These are phyloP conservation scores for Phaffomyces opuntiae DNA, from an alignment of 805 yeast genomes.

Conservation along the genomic window DNA sequence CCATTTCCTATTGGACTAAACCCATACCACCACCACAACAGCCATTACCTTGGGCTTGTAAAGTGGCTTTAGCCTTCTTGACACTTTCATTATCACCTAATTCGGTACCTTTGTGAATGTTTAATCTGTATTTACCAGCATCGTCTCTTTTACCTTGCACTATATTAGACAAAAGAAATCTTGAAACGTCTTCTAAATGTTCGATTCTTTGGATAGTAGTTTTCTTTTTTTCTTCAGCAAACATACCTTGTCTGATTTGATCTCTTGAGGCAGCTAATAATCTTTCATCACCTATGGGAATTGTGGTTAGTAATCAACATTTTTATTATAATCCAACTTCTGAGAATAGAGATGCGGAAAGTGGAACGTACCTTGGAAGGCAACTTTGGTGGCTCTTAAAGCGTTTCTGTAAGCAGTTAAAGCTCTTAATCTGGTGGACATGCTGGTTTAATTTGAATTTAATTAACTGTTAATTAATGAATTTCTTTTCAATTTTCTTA, in stretches of 20 bases:
- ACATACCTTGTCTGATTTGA: slow-evolving; percentile 50
- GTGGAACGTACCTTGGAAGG: slow-evolving; percentile 35
- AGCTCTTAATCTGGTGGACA: too few relatives aligned
- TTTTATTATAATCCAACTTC: too few relatives aligned
- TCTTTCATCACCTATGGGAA: slow-evolving; percentile 25
- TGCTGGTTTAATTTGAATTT: too few relatives aligned
- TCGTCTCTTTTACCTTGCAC: slow-evolving; percentile 68
- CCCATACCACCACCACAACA: slow-evolving; percentile 46
- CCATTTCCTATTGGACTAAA: slow-evolving; percentile 6
- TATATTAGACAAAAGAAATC: slow-evolving; percentile 63
- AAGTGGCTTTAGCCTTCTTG: slow-evolving; percentile 40
- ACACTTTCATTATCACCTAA: slow-evolving; percentile 85
- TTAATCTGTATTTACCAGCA: slow-evolving; percentile 44
- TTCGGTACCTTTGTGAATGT: slow-evolving; percentile 77
- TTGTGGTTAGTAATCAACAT: slow-evolving; percentile 12
- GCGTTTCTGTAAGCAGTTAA: slow-evolving; percentile 55
- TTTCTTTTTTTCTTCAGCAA: slow-evolving; percentile 41
- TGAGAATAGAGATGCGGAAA: too few relatives aligned
- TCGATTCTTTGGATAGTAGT: slow-evolving; percentile 43
- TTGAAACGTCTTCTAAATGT: slow-evolving; percentile 63
- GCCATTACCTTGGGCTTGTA: slow-evolving; percentile 47
- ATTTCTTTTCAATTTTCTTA: too few relatives aligned
- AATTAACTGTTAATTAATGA: too few relatives aligned
- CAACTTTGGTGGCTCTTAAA: slow-evolving; percentile 56
- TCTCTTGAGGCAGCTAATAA: slow-evolving; percentile 54